Evolutionary conservation across 2,329 filamentous ascomycete species (phyloP).

Genomic region (Aureobasidium vineae): DNA sequence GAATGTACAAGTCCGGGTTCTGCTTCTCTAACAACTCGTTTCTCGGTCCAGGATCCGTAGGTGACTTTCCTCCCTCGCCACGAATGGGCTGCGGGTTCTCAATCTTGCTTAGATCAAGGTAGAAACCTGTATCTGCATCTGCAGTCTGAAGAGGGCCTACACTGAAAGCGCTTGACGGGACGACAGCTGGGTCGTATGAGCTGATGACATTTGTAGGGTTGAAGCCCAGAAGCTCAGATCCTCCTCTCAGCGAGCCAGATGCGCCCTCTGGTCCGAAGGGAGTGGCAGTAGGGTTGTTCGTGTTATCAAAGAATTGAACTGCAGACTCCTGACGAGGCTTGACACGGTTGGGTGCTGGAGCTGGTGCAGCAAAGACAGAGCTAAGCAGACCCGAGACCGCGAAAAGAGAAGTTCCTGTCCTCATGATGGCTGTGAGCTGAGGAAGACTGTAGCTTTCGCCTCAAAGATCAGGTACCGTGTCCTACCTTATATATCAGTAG

Average conservation of each 20-base stretch:
- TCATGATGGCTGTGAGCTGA: not conserved
- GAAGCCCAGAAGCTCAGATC: constrained; percentile 38
- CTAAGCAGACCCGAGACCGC: constrained; percentile 14
- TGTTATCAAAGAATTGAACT: constrained; percentile 17
- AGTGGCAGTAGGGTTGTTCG: constrained; percentile 27
- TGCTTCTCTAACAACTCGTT: constrained; percentile 41
- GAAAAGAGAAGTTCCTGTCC: not conserved
- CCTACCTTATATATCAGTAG: constrained; percentile 12
- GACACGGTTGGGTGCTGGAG: constrained; percentile 2
- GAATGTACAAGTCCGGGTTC: constrained; percentile 43
- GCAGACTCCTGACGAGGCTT: constrained; percentile 18
- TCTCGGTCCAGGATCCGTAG: constrained; percentile 43
- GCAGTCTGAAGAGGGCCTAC: constrained; percentile 41
- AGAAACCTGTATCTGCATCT: constrained; percentile 42
- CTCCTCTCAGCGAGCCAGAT: constrained; percentile 41
- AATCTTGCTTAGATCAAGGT: constrained; percentile 41
- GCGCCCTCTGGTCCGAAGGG: constrained; percentile 37
- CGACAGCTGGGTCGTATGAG: constrained; percentile 36
- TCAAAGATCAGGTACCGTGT: not conserved
- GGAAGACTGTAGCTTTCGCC: not conserved
- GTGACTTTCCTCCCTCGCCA: constrained; percentile 37
- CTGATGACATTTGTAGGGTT: constrained; percentile 37
- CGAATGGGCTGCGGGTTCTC: constrained; percentile 45
- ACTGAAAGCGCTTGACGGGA: constrained; percentile 40
- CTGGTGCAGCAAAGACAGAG: constrained; percentile 23